phyloP scores from a whole-genome alignment of 352 stramenopile genomes.

The Pythium volutum region DNA sequence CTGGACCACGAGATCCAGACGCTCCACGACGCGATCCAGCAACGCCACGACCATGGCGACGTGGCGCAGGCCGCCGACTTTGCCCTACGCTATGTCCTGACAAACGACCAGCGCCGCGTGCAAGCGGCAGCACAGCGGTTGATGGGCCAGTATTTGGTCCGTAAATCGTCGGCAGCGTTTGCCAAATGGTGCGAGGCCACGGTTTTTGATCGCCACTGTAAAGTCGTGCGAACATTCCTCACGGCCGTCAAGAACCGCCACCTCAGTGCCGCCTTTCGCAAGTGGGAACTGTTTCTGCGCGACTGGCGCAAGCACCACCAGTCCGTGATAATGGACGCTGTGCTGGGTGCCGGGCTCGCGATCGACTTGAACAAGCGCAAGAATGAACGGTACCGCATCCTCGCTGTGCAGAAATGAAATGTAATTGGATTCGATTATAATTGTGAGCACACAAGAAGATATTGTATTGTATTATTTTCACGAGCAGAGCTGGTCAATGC shows the following conservation, averaged over 20 bases:
- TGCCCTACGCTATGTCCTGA: constrained; percentile 60
- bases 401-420: constrained; percentile 60
- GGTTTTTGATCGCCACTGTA: constrained; percentile 41
- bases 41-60: constrained; percentile 40
- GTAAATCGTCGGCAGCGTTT: constrained; percentile 37
- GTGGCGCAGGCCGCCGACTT: constrained; percentile 56
- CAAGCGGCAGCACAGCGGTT: constrained; percentile 46
- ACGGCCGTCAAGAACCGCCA: constrained; percentile 43
- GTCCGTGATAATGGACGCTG: constrained; percentile 30
- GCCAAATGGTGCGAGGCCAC: constrained; percentile 46
- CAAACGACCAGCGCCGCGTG: constrained; percentile 41
- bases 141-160: constrained; percentile 42
- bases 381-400: constrained; percentile 59
- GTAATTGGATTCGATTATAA: too few species aligned
- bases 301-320: constrained; percentile 44
- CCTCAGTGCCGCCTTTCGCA: constrained; percentile 51
- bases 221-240: constrained; percentile 44
- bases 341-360: constrained; percentile 47
- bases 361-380: constrained; percentile 65
- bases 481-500: constrained; percentile 25
- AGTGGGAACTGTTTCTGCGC: constrained; percentile 45
- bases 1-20: constrained; percentile 40
- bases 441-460: too few species aligned
- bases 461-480: too few species aligned
- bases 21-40: constrained; percentile 32